Base-by-base conservation (phyloP, 2,329 filamentous ascomycete genomes). In the Monilinia polystroma region DNA sequence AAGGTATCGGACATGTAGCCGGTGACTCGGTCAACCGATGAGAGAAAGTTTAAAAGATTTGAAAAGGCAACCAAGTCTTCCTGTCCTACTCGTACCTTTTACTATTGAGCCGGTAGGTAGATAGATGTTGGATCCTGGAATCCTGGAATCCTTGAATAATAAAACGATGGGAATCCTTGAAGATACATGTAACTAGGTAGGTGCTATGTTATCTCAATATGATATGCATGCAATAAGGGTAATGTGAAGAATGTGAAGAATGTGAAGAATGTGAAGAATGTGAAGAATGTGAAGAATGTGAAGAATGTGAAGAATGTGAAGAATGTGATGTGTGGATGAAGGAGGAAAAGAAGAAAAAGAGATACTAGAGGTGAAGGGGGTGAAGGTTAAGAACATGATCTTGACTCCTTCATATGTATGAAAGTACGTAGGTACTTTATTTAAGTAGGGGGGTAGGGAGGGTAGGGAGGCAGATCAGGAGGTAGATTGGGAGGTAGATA, bases 11-110 rank as follows among this genome's bases (percentile, higher is more conserved):
- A 41, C 18, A 16, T 3, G 16, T 29, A 65, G 54, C 63, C 54
- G 63, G 63, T 65, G 63, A 65, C 53, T 58, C 63, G 63, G 63
- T 64, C 53, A 43, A 56, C 10, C n/a, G 8, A 43, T 20, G 14
- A 23, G 35, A 26, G 14, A 23, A 45, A 26, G 51, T 29, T 12
- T 51, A 18, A 54, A n/a, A 43, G 10, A 29, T 45, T 49, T 3
- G 26, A 35, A 35, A 5, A 35, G 32, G 16, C 29, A 29, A 29
- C 29, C 29, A 29, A 29, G 29, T 29, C 29, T 29, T 29, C 29
- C 29, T 18, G 14, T 16, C 47, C 32, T 32, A 38, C 51, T 63
- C 45, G 29, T 59, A 59, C 41, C 26, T 32, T 58, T 32, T 58
- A 14, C 32, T 35, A 8, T 35, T 7, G 29, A 29, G 29, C 4